Evolutionary conservation across 768 basidiomycete genomes (phyloP), one percentile per base, ranked within the genome.

Genomic region (Cantharellus anzutake): DNA sequence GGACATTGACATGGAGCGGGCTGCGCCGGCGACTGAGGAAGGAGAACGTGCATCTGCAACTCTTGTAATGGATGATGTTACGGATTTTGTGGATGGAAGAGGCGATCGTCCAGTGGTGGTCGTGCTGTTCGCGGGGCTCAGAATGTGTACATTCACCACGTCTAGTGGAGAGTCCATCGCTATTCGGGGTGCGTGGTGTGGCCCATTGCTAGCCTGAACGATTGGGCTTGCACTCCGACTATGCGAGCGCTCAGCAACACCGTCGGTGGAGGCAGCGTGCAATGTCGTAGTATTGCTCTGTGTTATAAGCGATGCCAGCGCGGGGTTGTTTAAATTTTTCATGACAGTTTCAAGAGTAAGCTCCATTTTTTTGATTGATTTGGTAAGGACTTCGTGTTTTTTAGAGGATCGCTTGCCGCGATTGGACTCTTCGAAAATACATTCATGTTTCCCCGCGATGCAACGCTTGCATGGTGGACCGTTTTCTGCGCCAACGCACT

Each of bases 351-450:
- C 89, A n/a, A 93, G 76, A 0, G 89, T 92, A 42, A 81, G 78
- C 68, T 93, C 90, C 88, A 93, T 91, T 70, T 91, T 92, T 59
- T 83, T 79, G 57, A 93, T 73, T n/a, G 57, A 59, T 37, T 59
- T 59, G 52, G 55, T 84, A 29, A 90, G 74, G 35, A 86, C 73
- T 66, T 90, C 87, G 65, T 88, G 84, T 75, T 90, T 90, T 87
- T 87, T 89, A 59, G 84, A 78, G 29, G 85, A 80, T 5, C 88
- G 81, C 69, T 93, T 94, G 48, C 96, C 96, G 55, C 96, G 79
- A 68, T 97, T 93, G 2, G 86, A 90, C 69, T 97, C 94, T 72
- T 98, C 92, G 63, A 99, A 98, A 51, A 96, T 80, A 67, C 96
- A 99, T 65, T 63, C 57, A 37, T 60, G 68, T 2, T 65, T 65